Conservation (phyloP, 305 asterid species). For the Plantago coronopus region DNA sequence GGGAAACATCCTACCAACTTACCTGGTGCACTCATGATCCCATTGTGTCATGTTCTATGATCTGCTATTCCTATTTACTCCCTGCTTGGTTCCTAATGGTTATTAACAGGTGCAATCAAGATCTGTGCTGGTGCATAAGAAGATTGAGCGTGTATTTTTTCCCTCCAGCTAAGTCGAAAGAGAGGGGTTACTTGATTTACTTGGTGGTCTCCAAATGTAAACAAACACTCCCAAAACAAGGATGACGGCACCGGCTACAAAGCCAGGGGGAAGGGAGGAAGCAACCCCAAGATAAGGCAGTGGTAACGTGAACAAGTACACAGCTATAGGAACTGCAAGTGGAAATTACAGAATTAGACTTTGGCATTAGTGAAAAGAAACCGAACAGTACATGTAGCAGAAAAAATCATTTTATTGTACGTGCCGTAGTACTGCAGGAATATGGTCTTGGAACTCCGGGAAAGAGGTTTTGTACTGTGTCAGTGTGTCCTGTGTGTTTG, state of each 20-base stretch:
- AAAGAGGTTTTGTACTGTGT: too few species aligned
- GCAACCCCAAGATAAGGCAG: slow-evolving; percentile 83
- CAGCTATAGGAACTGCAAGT: slow-evolving; percentile 75
- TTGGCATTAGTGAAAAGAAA: slow-evolving; percentile 3
- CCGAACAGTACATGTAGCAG: background rate
- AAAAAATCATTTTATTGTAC: background rate
- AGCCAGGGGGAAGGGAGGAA: slow-evolving; percentile 86
- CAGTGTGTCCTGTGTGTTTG: too few species aligned
- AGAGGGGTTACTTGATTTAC: slow-evolving; percentile 33
- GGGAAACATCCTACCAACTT: too few species aligned
- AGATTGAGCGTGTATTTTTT: background rate
- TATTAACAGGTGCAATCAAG: background rate
- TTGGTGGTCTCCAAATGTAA: slow-evolving; percentile 63
- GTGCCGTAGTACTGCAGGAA: too few species aligned
- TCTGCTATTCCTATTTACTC: too few species aligned
- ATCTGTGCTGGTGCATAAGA: slow-evolving; percentile 8
- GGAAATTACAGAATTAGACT: slow-evolving; percentile 5
- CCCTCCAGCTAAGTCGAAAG: slow-evolving; percentile 27
- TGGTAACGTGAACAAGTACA: slow-evolving; percentile 81
- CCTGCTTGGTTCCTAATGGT: too few species aligned
- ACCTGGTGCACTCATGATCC: too few species aligned
- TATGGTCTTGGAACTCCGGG: too few species aligned
- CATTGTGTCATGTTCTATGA: too few species aligned
- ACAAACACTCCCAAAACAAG: slow-evolving; percentile 61
- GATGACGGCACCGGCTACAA: slow-evolving; percentile 63